Percentiles rank a stretch among this genome's conserved stretches.
Conservation (phyloP, 306 rosid genomes). For the Cicer chorassanicum region DNA sequence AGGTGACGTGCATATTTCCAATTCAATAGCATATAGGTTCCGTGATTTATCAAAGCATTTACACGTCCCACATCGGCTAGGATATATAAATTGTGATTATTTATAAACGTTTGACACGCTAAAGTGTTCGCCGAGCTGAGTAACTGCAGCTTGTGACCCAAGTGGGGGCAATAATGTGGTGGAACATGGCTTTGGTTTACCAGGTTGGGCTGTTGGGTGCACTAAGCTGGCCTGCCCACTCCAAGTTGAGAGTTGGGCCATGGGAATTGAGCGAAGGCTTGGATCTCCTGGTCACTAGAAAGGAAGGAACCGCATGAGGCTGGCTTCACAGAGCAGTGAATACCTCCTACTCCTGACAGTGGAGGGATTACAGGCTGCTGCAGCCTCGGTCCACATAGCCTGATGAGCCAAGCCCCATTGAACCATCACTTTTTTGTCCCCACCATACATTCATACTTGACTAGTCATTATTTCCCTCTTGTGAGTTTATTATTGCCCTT, state of each 20-base stretch:
- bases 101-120: background rate
- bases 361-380: conserved; percentile 6
- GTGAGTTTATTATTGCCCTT: too few relatives aligned
- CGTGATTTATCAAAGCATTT: too few relatives aligned
- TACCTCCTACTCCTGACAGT: background rate
- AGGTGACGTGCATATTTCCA: too few relatives aligned
- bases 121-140: background rate
- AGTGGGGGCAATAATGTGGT: background rate
- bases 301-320: conserved; percentile 10
- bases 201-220: background rate
- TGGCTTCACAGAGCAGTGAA: conserved; percentile 1
- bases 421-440: background rate
- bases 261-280: background rate
- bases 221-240: background rate
- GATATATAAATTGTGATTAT: accelerated
- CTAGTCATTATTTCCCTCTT: too few relatives aligned
- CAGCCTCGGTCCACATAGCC: background rate
- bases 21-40: too few relatives aligned
- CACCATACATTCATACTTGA: too few relatives aligned
- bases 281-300: background rate
- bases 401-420: background rate
- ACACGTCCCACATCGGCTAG: background rate
- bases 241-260: background rate
- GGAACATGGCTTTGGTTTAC: background rate
- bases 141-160: background rate